These are phyloP conservation scores for Plasmodium malariae DNA, from an alignment of 169 alveolate species.

Conservation along the genomic window DNA sequence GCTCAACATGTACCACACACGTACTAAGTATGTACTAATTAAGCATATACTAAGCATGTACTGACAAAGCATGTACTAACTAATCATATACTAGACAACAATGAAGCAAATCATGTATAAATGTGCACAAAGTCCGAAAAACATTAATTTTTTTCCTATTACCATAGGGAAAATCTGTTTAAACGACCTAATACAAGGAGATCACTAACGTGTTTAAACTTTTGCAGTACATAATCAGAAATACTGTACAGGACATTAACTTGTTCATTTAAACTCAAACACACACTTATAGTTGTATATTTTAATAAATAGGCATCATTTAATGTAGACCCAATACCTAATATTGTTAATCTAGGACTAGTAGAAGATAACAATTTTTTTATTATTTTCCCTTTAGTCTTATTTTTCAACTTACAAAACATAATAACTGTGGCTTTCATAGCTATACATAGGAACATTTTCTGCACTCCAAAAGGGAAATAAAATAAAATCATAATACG, in stretches of 20 bases:
- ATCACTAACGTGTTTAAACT: constrained; percentile 59
- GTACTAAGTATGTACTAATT: too few relatives aligned
- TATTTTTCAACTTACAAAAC: constrained; percentile 68
- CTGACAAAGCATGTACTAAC: too few relatives aligned
- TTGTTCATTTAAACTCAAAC: constrained; percentile 58
- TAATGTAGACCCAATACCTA: constrained; percentile 70
- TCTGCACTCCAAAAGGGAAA: constrained; percentile 25
- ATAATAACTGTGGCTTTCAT: constrained; percentile 67
- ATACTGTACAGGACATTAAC: constrained; percentile 42
- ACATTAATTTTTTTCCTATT: constrained; percentile 2
- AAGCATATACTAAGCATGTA: too few relatives aligned
- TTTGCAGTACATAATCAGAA: constrained; percentile 70
- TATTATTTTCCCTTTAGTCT: constrained; percentile 61
- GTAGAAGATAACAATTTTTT: constrained; percentile 40
- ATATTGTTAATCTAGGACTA: constrained; percentile 34
- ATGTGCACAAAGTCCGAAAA: too few relatives aligned
- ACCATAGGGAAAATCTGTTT: constrained; percentile 72
- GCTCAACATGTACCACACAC: too few relatives aligned
- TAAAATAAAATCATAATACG: too few relatives aligned
- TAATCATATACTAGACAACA: too few relatives aligned
- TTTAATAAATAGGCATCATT: constrained; percentile 68
- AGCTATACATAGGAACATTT: constrained; percentile 57
- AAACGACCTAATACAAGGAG: constrained; percentile 65
- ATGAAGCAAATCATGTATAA: too few relatives aligned
- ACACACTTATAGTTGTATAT: constrained; percentile 70